Evolutionary conservation across 2,329 filamentous ascomycete genomes (phyloP).

Genomic region (Aciculosporium take): DNA sequence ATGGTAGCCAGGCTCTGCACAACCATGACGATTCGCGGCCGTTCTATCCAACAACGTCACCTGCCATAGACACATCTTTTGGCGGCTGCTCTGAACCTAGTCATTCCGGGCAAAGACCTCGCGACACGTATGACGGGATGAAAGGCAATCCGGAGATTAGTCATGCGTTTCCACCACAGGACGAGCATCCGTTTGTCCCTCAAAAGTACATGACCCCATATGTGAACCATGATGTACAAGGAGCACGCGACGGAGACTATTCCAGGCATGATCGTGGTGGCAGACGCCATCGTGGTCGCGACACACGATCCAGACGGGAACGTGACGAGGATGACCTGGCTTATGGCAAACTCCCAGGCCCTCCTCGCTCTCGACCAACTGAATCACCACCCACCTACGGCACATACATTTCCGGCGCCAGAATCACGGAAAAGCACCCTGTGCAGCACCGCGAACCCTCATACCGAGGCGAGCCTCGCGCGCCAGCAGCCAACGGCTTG

Average conservation of each 20-base stretch:
- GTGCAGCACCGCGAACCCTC: constrained; percentile 12
- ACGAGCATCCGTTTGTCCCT: too few species aligned
- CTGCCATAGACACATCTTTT: constrained; percentile 20
- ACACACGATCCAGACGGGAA: constrained; percentile 9
- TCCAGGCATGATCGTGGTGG: constrained; percentile 10
- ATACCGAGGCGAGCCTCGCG: constrained; percentile 21
- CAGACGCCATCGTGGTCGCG: constrained; percentile 12
- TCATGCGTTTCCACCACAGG: too few species aligned
- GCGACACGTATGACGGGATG: too few species aligned
- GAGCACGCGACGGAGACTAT: constrained; percentile 6
- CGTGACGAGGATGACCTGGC: constrained; percentile 32
- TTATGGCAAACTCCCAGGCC: constrained; percentile 27
- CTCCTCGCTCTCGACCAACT: constrained; percentile 12
- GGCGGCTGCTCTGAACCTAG: too few species aligned
- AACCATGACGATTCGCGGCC: constrained; percentile 24
- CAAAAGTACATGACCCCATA: too few species aligned
- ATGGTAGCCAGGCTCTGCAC: constrained; percentile 23
- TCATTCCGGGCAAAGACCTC: constrained; percentile 21
- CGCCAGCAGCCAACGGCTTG: constrained; percentile 25
- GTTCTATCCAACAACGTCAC: constrained; percentile 21
- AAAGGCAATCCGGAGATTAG: too few species aligned
- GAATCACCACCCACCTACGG: constrained; percentile 15
- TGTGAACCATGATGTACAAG: background rate
- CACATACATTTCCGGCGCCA: constrained; percentile 13
- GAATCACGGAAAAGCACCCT: constrained; percentile 10